Conservation (phyloP, 305 asterid species). For the Fraxinus sp. region DNA sequence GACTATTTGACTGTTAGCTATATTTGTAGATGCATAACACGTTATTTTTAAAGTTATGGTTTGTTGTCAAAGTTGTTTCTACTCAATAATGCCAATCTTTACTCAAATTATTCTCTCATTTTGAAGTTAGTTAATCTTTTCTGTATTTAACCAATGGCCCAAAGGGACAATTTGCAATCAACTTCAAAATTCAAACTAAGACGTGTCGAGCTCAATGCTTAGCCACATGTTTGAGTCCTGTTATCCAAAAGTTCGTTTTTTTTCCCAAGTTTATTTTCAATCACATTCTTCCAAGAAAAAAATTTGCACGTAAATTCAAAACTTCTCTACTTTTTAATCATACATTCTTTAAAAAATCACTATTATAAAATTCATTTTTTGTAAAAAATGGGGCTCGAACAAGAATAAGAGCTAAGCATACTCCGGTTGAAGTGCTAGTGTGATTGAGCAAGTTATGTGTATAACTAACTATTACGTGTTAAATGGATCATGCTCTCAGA, state of each 20-base stretch:
- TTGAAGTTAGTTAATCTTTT: neutral
- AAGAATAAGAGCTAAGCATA: too few species aligned
- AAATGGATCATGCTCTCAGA: too few species aligned
- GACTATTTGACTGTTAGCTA: conserved; percentile 20
- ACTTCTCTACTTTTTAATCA: neutral
- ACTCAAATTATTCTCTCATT: neutral
- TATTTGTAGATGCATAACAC: neutral
- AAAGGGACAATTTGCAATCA: too few species aligned
- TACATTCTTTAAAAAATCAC: neutral
- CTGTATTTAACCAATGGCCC: neutral
- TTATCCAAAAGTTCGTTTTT: too few species aligned
- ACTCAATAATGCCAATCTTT: neutral
- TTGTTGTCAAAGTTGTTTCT: neutral
- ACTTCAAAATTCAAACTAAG: neutral
- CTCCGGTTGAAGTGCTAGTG: too few species aligned
- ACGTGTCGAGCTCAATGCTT: neutral
- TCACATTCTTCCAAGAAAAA: too few species aligned
- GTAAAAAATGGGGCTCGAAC: too few species aligned
- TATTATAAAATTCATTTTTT: too few species aligned
- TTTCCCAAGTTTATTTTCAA: too few species aligned
- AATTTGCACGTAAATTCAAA: neutral
- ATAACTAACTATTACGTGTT: neutral
- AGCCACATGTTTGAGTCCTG: too few species aligned
- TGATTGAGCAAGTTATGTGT: neutral
- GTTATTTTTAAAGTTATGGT: neutral